Evolutionary conservation across 2,329 filamentous ascomycete species (phyloP).

Genomic region (Pestalotiopsis sp.): DNA sequence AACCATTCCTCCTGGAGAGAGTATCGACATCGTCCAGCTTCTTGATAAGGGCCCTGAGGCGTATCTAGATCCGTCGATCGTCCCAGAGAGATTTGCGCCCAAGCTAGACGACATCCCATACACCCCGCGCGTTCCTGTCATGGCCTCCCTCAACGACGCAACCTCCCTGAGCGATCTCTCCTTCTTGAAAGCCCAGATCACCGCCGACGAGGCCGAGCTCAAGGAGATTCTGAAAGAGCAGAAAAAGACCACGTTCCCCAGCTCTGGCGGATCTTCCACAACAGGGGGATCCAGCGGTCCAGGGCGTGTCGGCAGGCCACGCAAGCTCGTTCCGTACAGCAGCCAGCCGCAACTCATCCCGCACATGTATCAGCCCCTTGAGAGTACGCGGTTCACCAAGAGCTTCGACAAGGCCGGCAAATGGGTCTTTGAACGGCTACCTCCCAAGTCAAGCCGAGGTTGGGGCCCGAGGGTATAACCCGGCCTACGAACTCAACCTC

Average conservation of each 20-base stretch:
- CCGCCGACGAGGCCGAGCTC: slow-evolving; percentile 72
- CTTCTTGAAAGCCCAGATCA: slow-evolving; percentile 86
- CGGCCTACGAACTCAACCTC: neutral
- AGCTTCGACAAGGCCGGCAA: slow-evolving; percentile 17
- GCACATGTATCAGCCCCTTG: slow-evolving; percentile 38
- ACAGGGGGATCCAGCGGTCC: slow-evolving; percentile 2
- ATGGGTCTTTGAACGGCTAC: slow-evolving; percentile 31
- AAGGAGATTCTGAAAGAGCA: slow-evolving; percentile 69
- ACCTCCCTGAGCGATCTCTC: slow-evolving; percentile 49
- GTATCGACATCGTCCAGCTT: slow-evolving; percentile 78
- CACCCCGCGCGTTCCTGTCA: slow-evolving; percentile 73
- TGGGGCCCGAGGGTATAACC: neutral
- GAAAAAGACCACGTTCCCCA: slow-evolving; percentile 36
- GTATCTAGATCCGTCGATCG: slow-evolving; percentile 65
- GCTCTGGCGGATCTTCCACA: slow-evolving; percentile 15
- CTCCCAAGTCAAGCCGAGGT: slow-evolving; percentile 9
- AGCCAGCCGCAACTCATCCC: slow-evolving; percentile 40
- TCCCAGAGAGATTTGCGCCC: slow-evolving; percentile 57
- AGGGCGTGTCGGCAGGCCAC: slow-evolving; percentile 22
- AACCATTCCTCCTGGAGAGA: slow-evolving; percentile 83
- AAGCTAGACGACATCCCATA: slow-evolving; percentile 67
- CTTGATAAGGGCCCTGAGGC: slow-evolving; percentile 73
- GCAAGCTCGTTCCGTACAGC: slow-evolving; percentile 38
- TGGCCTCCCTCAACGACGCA: slow-evolving; percentile 67
- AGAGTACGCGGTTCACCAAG: slow-evolving; percentile 36